Base-by-base conservation (phyloP, 2,329 filamentous ascomycete genomes). In the Mycosphaerella arachidis region DNA sequence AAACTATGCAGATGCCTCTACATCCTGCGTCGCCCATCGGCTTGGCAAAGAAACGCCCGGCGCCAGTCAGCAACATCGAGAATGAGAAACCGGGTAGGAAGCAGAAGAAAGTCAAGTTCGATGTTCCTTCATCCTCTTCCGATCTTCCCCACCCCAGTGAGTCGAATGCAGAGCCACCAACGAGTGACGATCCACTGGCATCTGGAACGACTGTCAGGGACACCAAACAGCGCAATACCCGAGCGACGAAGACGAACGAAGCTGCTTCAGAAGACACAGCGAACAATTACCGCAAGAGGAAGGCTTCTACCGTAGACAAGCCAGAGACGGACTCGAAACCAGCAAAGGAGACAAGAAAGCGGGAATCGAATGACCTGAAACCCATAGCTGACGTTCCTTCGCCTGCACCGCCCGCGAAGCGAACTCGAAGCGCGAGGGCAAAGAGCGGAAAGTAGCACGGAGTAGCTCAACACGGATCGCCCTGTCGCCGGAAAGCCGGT, bases 401-500 rank as follows among this genome's bases (percentile, higher is more conserved):
- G 27, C 53, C 56, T 35, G 58, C 54, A 43, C 53, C 65, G 12
- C 56, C 64, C 4, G 66, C 64, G 35, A 62, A 62, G 52, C 37
- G 62, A 48, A 67, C 66, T 4, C 62, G 67, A 46, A 66, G 59
- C 45, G 64, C 67, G 30, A 64, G 60, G 55, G 64, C 65, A 5
- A 65, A 63, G 57, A 53, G 43, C 53, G 58, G 55, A n/a, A 59
- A 64, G n/a, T 57, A 35, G 12, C 8, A 35, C 31, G 24, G 24
- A 24, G 24, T 24, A 24, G 24, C 24, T 24, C 24, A 24, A 24
- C 24, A 24, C 24, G 24, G 24, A 24, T 24, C 24, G 24, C 24
- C 24, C 24, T 24, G 24, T 24, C 24, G 24, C 24, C 24, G 24
- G 24, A 24, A 24, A 3, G 24, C 24, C 24, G 24, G 24, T n/a